A percentile compares a stretch with the other conserved stretches of the same genome.
These are phyloP conservation scores for Amylostereum chailletii DNA, from an alignment of 1,284 basidiomycete genomes.

Conservation along the genomic window DNA sequence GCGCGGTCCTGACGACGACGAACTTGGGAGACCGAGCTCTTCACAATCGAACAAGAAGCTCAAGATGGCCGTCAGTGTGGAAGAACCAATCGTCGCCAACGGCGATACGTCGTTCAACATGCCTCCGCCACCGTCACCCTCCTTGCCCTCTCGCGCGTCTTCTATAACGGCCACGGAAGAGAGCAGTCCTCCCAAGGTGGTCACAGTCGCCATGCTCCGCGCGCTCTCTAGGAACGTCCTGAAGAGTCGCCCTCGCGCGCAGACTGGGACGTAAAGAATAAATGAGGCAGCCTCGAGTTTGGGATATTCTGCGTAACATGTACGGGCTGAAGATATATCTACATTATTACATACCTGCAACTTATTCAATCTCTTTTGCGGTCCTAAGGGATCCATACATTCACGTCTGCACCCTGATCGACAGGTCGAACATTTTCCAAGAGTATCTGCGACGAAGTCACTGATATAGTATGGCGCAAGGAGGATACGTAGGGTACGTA, in stretches of 20 bases:
- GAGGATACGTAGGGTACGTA: too few relatives aligned
- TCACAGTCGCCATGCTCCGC: constrained; percentile 64
- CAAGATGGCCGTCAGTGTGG: not conserved
- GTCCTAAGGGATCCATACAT: too few relatives aligned
- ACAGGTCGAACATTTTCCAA: too few relatives aligned
- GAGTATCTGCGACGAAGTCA: too few relatives aligned
- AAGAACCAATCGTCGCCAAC: constrained; percentile 3
- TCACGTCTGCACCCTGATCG: too few relatives aligned
- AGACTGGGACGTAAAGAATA: not conserved
- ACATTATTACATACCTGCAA: too few relatives aligned
- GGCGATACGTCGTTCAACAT: constrained; percentile 9
- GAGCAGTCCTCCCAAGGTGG: constrained; percentile 21
- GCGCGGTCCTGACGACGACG: constrained; percentile 12
- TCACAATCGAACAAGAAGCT: not conserved
- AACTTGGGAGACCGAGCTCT: not conserved
- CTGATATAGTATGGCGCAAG: too few relatives aligned
- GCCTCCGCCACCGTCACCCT: constrained; percentile 24
- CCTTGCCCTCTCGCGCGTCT: constrained; percentile 24
- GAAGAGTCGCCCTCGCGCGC: constrained; percentile 23
- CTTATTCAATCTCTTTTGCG: too few relatives aligned
- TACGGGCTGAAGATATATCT: too few relatives aligned
- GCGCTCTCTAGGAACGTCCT: constrained; percentile 55
- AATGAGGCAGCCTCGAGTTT: too few relatives aligned
- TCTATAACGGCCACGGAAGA: constrained; percentile 14
- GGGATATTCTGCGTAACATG: too few relatives aligned